Evolutionary conservation across 768 basidiomycete genomes (phyloP), one percentile per base, ranked within the genome.

Genomic region (Mycena filopes): DNA sequence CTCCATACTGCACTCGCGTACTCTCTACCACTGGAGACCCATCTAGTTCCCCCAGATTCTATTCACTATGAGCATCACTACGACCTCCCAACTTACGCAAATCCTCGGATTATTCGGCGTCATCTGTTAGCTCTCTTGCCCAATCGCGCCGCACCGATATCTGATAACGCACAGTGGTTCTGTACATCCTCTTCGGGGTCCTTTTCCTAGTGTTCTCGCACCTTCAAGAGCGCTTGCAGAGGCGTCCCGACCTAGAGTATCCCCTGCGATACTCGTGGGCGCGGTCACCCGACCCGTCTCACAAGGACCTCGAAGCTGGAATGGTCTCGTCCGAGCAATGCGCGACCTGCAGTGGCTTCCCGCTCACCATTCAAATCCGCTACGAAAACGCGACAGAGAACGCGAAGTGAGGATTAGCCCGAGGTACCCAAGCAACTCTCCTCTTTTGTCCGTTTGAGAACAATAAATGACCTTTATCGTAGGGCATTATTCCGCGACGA

Each of bases 131-230:
- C 48, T 11, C 8, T 16, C 40, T 26, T 18, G 1, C 48, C 23
- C 1, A 4, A 16, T 16, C 29, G n/a, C 36, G 18, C 5, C 33
- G n/a, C 1, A 5, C 9, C 41, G 21, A 46, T 8, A 20, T 9
- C 48, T 50, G 33, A 55, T 26, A 15, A 45, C 33, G 23, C 41
- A 18, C 36, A 69, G 67, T 69, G 63, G 55, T 69, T 20, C 67
- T 69, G 29, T 69, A 69, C 63, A 65, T 69, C 48, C 59, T 69
- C 42, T 69, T 69, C 20, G 63, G 43, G 20, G 28, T 69, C 21
- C 60, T 69, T 12, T 69, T 65, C 29, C 29, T 69, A 3, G 63
- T 69, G 12, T 48, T 69, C 43, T 69, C 67, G 21, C 60, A 61
- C 51, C 63, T 69, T 2, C 67, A 65, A 58, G 67, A 69, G 13